These are phyloP conservation scores for Catunica adiposa DNA, from an alignment of 2,329 filamentous ascomycete genomes.

Conservation along the genomic window DNA sequence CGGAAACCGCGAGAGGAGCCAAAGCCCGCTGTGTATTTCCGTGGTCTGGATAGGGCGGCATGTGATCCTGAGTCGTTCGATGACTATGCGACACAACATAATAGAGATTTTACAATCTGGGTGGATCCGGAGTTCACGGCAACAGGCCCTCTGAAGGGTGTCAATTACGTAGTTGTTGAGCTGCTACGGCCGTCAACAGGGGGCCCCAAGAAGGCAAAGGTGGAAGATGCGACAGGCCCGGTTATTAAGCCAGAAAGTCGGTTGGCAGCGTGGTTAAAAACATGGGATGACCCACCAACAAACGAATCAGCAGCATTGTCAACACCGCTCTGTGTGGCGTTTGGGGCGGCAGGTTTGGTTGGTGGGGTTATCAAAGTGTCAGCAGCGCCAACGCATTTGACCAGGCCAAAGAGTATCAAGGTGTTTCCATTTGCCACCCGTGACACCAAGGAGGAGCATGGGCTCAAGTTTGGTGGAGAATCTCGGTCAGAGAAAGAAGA, in stretches of 20 bases:
- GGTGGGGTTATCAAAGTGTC: slow-evolving; percentile 81
- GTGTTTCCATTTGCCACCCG: slow-evolving; percentile 60
- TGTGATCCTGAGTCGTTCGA: slow-evolving; percentile 48
- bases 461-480: slow-evolving; percentile 75
- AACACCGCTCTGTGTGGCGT: slow-evolving; percentile 52
- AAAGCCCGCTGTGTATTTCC: slow-evolving; percentile 55
- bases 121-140: slow-evolving; percentile 62
- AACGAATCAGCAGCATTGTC: slow-evolving; percentile 68
- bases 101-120: slow-evolving; percentile 57
- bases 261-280: slow-evolving; percentile 55
- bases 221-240: slow-evolving; percentile 45
- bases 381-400: slow-evolving; percentile 56
- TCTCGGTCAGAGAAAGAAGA: slow-evolving; percentile 71
- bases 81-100: slow-evolving; percentile 40
- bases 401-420: slow-evolving; percentile 46
- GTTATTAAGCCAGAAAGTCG: slow-evolving; percentile 33
- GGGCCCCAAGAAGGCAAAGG: slow-evolving; percentile 50
- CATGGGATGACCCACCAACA: slow-evolving; percentile 80
- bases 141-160: slow-evolving; percentile 55
- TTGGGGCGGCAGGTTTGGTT: slow-evolving; percentile 57
- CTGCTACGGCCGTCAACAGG: slow-evolving; percentile 63
- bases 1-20: slow-evolving; percentile 47
- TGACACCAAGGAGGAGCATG: slow-evolving; percentile 38
- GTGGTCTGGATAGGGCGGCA: slow-evolving; percentile 56
- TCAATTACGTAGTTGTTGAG: slow-evolving; percentile 67